Conservation (phyloP, 257 asterid genomes). For the Nicotiana paniculata region DNA sequence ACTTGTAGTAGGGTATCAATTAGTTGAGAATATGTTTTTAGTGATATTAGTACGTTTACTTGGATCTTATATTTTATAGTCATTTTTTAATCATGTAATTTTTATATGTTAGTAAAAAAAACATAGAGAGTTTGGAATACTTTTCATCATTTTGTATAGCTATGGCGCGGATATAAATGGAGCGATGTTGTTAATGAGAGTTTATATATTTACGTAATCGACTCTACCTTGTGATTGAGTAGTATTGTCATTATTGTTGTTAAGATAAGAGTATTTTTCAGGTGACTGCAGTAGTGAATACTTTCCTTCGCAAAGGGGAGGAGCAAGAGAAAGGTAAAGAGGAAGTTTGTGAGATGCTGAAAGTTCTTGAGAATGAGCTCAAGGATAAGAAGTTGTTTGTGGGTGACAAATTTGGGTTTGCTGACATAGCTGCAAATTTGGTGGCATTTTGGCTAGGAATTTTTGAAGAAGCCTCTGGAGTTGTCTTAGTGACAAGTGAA, state of each 20-base stretch:
- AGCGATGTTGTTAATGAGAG: too few relatives aligned
- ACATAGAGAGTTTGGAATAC: too few relatives aligned
- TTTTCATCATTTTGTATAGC: too few relatives aligned
- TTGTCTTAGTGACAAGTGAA: neutral
- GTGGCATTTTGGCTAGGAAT: neutral
- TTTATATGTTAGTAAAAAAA: too few relatives aligned
- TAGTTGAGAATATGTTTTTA: too few relatives aligned
- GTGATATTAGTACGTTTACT: too few relatives aligned
- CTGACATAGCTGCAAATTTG: neutral
- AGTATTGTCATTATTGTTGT: neutral
- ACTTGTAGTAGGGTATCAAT: too few relatives aligned
- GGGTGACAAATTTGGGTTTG: neutral
- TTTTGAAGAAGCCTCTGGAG: neutral
- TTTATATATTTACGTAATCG: too few relatives aligned
- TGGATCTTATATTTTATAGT: too few relatives aligned
- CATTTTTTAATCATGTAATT: too few relatives aligned
- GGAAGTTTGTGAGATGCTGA: neutral
- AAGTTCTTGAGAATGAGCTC: neutral
- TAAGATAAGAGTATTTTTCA: neutral
- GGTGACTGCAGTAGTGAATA: neutral
- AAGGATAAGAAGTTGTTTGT: neutral
- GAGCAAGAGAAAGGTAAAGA: slow-evolving; percentile 9
- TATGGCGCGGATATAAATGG: too few relatives aligned
- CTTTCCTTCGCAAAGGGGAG: neutral
- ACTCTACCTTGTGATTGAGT: neutral